Evolutionary conservation across 306 rosid genomes (phyloP).

Genomic region (Pterocarpus santalinus): DNA sequence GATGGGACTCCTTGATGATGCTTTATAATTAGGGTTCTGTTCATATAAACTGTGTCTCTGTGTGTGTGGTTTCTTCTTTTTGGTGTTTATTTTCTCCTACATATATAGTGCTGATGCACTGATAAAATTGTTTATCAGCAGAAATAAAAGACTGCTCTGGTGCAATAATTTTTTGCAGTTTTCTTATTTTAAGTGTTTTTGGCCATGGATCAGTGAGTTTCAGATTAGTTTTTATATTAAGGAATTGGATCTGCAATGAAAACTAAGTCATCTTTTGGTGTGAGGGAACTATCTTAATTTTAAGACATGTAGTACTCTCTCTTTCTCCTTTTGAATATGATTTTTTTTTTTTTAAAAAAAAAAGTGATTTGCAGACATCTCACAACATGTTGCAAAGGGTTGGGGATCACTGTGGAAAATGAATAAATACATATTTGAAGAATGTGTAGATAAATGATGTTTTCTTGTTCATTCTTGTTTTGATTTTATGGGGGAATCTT

Average conservation of each 20-base stretch:
- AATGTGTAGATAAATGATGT: background rate
- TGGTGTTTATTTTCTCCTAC: background rate
- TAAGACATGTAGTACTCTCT: background rate
- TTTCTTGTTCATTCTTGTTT: constrained; percentile 11
- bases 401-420: constrained; percentile 21
- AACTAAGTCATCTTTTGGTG: background rate
- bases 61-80: background rate
- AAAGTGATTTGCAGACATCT: background rate
- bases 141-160: background rate
- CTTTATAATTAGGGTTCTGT: background rate
- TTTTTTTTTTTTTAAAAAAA: background rate
- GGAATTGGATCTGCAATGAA: constrained; percentile 17
- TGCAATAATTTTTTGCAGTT: constrained; percentile 19
- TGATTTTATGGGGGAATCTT: background rate
- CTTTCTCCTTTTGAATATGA: background rate
- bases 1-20: background rate
- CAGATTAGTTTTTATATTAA: constrained; percentile 14
- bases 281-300: constrained; percentile 1
- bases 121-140: too few species aligned
- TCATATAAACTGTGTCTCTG: background rate
- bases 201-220: constrained; percentile 7
- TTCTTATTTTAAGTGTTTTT: background rate
- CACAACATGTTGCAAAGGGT: constrained; percentile 6
- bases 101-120: too few species aligned
- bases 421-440: background rate